These are phyloP conservation scores for Sutorius australiensis DNA, from an alignment of 768 basidiomycete species.

Conservation along the genomic window DNA sequence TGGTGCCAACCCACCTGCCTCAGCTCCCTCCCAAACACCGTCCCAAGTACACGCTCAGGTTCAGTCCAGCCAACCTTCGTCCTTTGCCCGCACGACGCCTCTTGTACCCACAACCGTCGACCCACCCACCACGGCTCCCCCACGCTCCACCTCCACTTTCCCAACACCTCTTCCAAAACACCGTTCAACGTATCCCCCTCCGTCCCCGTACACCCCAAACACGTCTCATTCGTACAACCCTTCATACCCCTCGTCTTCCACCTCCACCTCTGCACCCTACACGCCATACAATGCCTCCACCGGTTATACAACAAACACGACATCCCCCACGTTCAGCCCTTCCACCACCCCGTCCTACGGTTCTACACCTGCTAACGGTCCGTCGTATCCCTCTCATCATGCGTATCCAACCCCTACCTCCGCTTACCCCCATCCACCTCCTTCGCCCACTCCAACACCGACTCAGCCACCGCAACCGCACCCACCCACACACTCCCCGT, in stretches of 20 bases:
- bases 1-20: slow-evolving; percentile 4
- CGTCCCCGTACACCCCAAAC: slow-evolving; percentile 22
- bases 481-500: slow-evolving; percentile 15
- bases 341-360: slow-evolving; percentile 20
- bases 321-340: slow-evolving; percentile 25
- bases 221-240: slow-evolving; percentile 11
- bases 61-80: slow-evolving; percentile 9
- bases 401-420: slow-evolving; percentile 26
- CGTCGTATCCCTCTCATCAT: slow-evolving; percentile 17
- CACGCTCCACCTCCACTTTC: slow-evolving; percentile 12
- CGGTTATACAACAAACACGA: slow-evolving; percentile 14
- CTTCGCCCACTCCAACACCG: slow-evolving; percentile 31
- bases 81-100: slow-evolving; percentile 26
- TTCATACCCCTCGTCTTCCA: slow-evolving; percentile 16
- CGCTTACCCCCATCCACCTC: slow-evolving; percentile 26
- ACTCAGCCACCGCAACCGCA: slow-evolving; percentile 23
- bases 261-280: slow-evolving; percentile 17
- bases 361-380: slow-evolving; percentile 8
- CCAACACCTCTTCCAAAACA: slow-evolving; percentile 19
- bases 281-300: slow-evolving; percentile 21
- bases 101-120: slow-evolving; percentile 30
- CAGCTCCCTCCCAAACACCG: slow-evolving; percentile 14
- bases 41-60: slow-evolving; percentile 20
- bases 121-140: slow-evolving; percentile 3
- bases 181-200: slow-evolving; percentile 16